Evolutionary conservation across 2,329 filamentous ascomycete genomes (phyloP).

Genomic region (Exophiala xenobiotica): DNA sequence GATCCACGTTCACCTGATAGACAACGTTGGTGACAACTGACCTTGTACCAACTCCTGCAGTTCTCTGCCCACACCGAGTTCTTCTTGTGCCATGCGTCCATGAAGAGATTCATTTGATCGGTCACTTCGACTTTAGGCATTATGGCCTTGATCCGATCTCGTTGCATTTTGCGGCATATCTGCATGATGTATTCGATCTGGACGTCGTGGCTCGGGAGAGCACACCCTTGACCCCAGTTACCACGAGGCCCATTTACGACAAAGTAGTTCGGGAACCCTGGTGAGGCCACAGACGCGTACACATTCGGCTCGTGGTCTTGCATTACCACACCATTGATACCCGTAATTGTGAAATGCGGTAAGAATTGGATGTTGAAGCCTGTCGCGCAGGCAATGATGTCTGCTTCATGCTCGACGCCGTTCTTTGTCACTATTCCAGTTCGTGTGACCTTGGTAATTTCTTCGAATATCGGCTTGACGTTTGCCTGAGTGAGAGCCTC

Average conservation of each 20-base stretch:
- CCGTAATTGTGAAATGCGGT: conserved; percentile 45
- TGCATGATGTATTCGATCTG: conserved; percentile 35
- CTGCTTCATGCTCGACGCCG: conserved; percentile 23
- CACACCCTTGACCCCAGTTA: conserved; percentile 33
- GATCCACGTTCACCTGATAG: too few species aligned
- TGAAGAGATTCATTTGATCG: conserved; percentile 28
- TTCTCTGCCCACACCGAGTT: conserved; percentile 32
- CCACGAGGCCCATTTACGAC: conserved; percentile 35
- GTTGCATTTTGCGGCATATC: conserved; percentile 35
- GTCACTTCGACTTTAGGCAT: conserved; percentile 22
- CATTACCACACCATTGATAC: conserved; percentile 35
- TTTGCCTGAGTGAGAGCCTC: conserved; percentile 23
- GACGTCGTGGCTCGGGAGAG: conserved; percentile 30
- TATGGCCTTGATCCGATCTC: conserved; percentile 36
- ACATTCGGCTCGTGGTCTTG: conserved; percentile 46
- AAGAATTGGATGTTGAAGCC: conserved; percentile 40
- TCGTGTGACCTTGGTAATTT: conserved; percentile 26
- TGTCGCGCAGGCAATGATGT: conserved; percentile 38
- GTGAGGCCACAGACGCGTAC: conserved; percentile 49
- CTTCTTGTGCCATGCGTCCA: conserved; percentile 34
- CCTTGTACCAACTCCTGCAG: conserved; percentile 42
- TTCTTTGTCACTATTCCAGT: conserved; percentile 28
- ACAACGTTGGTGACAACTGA: too few species aligned
- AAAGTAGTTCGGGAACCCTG: conserved; percentile 46
- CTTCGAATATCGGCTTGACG: conserved; percentile 24